A percentile compares a stretch with the other conserved stretches of the same genome.
phyloP scores from a whole-genome alignment of 805 yeast species.

The Candida caryicola region DNA sequence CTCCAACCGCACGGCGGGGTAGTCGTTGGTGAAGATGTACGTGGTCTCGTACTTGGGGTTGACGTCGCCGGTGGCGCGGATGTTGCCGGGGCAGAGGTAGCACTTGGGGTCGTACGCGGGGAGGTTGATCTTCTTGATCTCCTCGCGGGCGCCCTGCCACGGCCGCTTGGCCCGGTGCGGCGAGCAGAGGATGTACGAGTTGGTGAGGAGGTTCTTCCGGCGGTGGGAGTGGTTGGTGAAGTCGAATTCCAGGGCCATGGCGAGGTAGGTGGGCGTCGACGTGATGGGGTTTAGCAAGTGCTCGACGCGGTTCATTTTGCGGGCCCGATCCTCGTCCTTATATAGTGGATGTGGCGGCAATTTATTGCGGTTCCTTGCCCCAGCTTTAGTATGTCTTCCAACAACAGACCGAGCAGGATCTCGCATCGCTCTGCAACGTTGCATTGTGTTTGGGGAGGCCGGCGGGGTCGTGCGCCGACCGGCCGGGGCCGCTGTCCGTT shows the following conservation, averaged over 20 bases:
- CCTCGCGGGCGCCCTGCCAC: slow-evolving; percentile 76
- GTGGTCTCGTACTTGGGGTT: slow-evolving; percentile 60
- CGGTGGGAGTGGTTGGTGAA: slow-evolving; percentile 63
- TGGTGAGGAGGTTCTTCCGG: slow-evolving; percentile 66
- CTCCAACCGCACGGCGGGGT: slow-evolving; percentile 61
- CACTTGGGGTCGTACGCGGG: slow-evolving; percentile 64
- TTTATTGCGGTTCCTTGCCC: too few species aligned
- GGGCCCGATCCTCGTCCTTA: too few species aligned
- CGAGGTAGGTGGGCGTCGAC: slow-evolving; percentile 12
- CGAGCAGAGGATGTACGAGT: slow-evolving; percentile 66
- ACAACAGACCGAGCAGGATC: too few species aligned
- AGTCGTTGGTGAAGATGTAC: slow-evolving; percentile 64
- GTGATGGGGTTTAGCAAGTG: slow-evolving; percentile 21
- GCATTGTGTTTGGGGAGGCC: too few species aligned
- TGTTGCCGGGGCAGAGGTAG: slow-evolving; percentile 70
- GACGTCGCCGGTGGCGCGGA: slow-evolving; percentile 56
- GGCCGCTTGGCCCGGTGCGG: slow-evolving; percentile 79
- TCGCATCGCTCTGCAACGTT: too few species aligned
- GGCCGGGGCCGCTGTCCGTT: too few species aligned
- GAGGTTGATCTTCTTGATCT: slow-evolving; percentile 34
- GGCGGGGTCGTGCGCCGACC: too few species aligned
- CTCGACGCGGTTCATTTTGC: slow-evolving; percentile 13
- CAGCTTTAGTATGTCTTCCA: background rate
- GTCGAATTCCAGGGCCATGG: slow-evolving; percentile 31
- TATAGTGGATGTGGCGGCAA: too few species aligned